Conservation (phyloP, 805 yeast genomes). For the Candida orba region DNA sequence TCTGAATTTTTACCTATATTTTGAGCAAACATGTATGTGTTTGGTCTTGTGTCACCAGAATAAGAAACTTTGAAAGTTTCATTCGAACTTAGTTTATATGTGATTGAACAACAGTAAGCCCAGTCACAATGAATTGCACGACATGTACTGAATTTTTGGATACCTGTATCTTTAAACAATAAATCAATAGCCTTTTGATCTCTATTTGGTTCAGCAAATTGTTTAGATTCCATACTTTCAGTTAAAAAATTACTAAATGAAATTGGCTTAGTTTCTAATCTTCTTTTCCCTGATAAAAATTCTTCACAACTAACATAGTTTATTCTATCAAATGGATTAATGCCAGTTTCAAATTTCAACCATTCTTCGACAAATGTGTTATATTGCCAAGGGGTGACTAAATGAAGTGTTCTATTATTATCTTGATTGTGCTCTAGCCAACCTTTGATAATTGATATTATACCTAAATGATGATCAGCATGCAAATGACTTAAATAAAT, state of each 20-base stretch:
- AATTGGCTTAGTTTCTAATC: slow-evolving; percentile 26
- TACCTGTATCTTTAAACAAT: slow-evolving; percentile 36
- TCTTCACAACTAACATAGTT: slow-evolving; percentile 55
- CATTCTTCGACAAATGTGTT: slow-evolving; percentile 64
- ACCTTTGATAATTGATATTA: slow-evolving; percentile 55
- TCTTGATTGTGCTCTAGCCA: slow-evolving; percentile 48
- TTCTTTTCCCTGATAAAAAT: slow-evolving; percentile 34
- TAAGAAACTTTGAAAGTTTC: slow-evolving; percentile 63
- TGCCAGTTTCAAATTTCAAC: slow-evolving; percentile 38
- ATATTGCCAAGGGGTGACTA: slow-evolving; percentile 74
- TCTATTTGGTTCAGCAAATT: slow-evolving; percentile 9
- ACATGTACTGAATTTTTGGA: slow-evolving; percentile 47
- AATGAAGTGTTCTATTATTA: slow-evolving; percentile 37
- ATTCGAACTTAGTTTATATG: slow-evolving; percentile 30
- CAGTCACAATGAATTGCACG: slow-evolving; percentile 80
- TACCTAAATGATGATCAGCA: slow-evolving; percentile 95
- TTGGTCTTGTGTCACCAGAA: slow-evolving; percentile 95
- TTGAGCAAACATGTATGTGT: slow-evolving; percentile 44
- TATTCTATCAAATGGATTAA: slow-evolving; percentile 34
- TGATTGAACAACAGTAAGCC: slow-evolving; percentile 64
- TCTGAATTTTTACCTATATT: slow-evolving; percentile 61
- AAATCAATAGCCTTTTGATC: slow-evolving; percentile 24
- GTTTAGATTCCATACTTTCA: not conserved
- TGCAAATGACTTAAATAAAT: slow-evolving; percentile 84
- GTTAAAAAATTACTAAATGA: slow-evolving; percentile 18